Evolutionary conservation across 2,329 filamentous ascomycete species (phyloP).

Genomic region (Arthrobotrys iridis): DNA sequence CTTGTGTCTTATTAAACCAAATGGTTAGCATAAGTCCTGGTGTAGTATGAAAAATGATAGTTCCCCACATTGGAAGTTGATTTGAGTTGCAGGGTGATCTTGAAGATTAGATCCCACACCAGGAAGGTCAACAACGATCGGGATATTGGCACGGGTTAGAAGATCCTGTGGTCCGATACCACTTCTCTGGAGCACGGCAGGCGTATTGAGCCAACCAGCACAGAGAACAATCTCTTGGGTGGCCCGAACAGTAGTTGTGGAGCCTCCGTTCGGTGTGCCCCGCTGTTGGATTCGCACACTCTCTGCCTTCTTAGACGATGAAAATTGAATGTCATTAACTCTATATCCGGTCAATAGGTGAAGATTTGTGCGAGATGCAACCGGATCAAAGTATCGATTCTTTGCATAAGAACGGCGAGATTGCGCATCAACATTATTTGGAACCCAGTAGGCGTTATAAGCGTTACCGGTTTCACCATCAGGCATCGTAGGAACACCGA

Average conservation of each 20-base stretch:
- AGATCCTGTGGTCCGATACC: constrained; percentile 64
- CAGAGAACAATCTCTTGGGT: constrained; percentile 63
- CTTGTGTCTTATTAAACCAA: constrained; percentile 10
- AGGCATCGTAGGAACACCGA: constrained; percentile 40
- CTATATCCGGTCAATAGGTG: constrained; percentile 59
- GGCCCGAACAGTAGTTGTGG: constrained; percentile 56
- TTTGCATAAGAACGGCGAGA: constrained; percentile 59
- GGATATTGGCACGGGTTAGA: constrained; percentile 62
- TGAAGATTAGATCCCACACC: constrained; percentile 66
- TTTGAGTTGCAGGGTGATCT: constrained; percentile 61
- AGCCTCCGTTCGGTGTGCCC: constrained; percentile 39
- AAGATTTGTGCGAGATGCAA: constrained; percentile 57
- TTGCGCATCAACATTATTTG: constrained; percentile 59
- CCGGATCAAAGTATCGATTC: constrained; percentile 59
- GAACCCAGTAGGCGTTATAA: constrained; percentile 59
- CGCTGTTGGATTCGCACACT: constrained; percentile 49
- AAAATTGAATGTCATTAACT: constrained; percentile 58
- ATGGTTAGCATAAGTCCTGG: neutral
- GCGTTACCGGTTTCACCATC: constrained; percentile 55
- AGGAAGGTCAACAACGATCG: constrained; percentile 63
- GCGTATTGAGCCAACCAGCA: constrained; percentile 63
- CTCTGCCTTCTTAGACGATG: constrained; percentile 16
- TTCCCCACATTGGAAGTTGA: constrained; percentile 43
- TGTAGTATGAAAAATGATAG: neutral
- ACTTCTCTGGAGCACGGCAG: constrained; percentile 66